Conservation (phyloP, 306 rosid genomes). For the Fragaria nilgerrensis region DNA sequence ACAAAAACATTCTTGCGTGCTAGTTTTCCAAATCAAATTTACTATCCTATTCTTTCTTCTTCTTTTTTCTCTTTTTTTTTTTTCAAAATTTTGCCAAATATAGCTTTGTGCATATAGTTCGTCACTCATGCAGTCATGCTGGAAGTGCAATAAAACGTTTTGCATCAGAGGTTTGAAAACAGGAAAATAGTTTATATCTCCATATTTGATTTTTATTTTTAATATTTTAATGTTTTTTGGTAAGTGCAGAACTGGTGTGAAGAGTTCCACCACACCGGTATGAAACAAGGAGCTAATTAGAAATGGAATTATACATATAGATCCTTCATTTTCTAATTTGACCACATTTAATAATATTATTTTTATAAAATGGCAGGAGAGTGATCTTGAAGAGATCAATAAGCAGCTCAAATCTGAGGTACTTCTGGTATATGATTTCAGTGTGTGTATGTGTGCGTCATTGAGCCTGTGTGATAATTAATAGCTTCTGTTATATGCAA, state of each 20-base stretch:
- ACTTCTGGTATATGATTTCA: not conserved
- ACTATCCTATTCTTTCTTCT: not conserved
- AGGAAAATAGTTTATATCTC: not conserved
- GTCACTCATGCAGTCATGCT: no score
- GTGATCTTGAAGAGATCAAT: slow-evolving; percentile 43
- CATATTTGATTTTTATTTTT: not conserved
- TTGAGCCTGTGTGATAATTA: not conserved
- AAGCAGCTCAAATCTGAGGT: slow-evolving; percentile 63
- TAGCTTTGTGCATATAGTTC: no score
- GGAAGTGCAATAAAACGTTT: no score
- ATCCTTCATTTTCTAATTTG: not conserved
- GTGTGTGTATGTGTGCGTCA: not conserved
- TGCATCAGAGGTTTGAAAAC: not conserved
- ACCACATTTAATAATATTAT: not conserved
- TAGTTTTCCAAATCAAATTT: not conserved
- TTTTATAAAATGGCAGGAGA: slow-evolving; percentile 37
- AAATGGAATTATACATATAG: not conserved
- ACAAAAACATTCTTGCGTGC: not conserved
- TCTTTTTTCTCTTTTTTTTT: no score
- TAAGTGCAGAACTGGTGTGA: not conserved
- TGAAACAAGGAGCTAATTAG: not conserved
- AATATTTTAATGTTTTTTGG: not conserved
- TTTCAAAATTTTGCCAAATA: no score
- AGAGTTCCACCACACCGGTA: not conserved
- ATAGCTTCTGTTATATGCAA: not conserved